Base-by-base conservation (phyloP, 139 green algal species). In the Chlamydomonas sp. region DNA sequence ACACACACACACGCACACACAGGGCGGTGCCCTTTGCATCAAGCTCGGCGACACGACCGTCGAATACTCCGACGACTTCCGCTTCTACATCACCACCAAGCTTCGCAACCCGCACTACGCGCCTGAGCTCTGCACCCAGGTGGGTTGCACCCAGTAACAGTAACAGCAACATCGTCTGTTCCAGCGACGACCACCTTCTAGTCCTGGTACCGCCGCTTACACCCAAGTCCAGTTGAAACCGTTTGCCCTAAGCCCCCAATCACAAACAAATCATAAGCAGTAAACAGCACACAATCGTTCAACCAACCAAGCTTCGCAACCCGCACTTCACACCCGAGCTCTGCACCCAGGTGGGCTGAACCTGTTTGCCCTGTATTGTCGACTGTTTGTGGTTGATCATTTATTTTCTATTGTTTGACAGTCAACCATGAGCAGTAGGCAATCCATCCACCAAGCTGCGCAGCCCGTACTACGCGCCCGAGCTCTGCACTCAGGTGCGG, bases 31-130 rank as follows among this genome's bases (percentile, higher is more conserved):
- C 6, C 37, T 85, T 43, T 88, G 84, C 78, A 91, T 94, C 75
- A 80, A 81, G 48, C 79, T 94, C 35, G 88, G 89, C 4, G 89
- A 95, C 70, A 65, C 76, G 8, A 81, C 76, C 6, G 84, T 95
- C 24, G 86, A 92, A 80, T 95, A 92, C 81, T 76, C 66, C 49
- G 78, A 87, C 28, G 60, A 83, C 58, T 95, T 95, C 78, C 81
- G 78, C 72, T 90, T 95, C 77, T 95, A 93, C 80, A 91, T 95
- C 73, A 95, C 89, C 65, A 94, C 89, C 37, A 92, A 93, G 76
- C 76, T 94, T 57, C 79, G 88, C 39, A 95, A 95, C 77, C 89
- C 89, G 31, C 89, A 95, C 76, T 95, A 91, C 71, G 73, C 85
- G 8, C 89, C 89, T 36, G 88, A 94, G 70, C 68, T 94, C 8